A percentile compares a stretch with the other conserved stretches of the same genome.
Conservation (phyloP, 257 asterid species). For the Solanum tarapatanum region DNA sequence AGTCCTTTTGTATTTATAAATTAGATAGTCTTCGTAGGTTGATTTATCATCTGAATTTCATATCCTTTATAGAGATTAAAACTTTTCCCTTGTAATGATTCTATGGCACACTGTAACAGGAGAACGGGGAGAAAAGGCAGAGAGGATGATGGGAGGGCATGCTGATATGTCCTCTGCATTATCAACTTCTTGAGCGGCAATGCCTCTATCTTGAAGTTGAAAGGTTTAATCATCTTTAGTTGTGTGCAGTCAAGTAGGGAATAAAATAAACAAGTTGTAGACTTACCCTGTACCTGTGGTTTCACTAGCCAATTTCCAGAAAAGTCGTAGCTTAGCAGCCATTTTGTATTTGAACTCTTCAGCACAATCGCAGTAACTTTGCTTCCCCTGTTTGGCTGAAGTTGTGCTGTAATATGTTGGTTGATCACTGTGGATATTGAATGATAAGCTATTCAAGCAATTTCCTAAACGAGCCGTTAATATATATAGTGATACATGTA, state of each 20-base stretch:
- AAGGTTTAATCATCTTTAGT: not conserved
- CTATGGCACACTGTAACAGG: constrained; percentile 27
- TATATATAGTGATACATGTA: not conserved
- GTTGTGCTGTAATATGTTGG: not conserved
- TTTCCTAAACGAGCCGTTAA: not conserved
- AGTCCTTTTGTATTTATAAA: not conserved
- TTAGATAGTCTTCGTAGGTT: not conserved
- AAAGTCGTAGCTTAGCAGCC: not conserved
- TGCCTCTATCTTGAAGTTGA: not conserved
- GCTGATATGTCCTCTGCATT: constrained; percentile 44
- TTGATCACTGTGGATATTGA: not conserved
- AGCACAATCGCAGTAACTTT: not conserved
- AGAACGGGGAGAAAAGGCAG: constrained; percentile 79
- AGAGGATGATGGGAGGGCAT: constrained; percentile 86
- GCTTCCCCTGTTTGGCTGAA: not conserved
- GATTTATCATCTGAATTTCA: not conserved
- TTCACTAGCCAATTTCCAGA: not conserved
- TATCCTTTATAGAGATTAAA: not conserved
- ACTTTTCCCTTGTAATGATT: not conserved
- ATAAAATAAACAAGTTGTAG: not conserved
- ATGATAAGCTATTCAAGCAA: not conserved
- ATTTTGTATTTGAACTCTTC: not conserved
- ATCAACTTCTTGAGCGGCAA: not conserved
- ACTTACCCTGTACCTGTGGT: not conserved
- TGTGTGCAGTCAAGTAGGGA: not conserved